A percentile compares a stretch with the other conserved stretches of the same genome.
phyloP scores from a whole-genome alignment of 2,329 filamentous ascomycete species.

The Hymenoscyphus occultus region DNA sequence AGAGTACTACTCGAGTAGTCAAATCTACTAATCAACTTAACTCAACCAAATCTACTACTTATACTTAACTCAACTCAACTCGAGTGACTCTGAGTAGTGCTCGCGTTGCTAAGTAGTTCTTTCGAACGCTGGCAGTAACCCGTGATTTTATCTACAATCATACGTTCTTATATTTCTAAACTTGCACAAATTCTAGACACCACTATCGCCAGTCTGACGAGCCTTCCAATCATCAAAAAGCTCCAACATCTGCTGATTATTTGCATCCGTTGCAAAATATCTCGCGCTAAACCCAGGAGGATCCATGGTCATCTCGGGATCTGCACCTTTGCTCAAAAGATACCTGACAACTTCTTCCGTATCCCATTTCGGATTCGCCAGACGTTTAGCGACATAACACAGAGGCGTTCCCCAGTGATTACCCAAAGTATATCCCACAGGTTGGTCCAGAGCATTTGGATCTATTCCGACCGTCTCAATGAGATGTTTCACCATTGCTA shows the following conservation, averaged over 20 bases:
- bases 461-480: background rate
- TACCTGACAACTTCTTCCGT: background rate
- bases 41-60: no score
- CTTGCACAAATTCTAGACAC: background rate
- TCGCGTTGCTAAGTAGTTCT: no score
- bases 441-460: background rate
- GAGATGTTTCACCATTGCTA: background rate
- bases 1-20: no score
- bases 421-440: background rate
- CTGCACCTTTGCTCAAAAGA: background rate
- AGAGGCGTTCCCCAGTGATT: constrained; percentile 5
- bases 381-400: background rate
- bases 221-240: background rate
- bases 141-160: no score
- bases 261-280: background rate
- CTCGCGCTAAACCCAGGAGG: background rate
- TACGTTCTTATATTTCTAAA: no score
- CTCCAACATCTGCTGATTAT: background rate
- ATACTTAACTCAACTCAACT: no score
- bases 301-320: background rate
- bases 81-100: no score
- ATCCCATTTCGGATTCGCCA: background rate
- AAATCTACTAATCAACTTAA: no score
- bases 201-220: background rate
- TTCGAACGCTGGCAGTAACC: no score